Evolutionary conservation across 805 yeast species (phyloP).

Genomic region (Candida bentonensis): DNA sequence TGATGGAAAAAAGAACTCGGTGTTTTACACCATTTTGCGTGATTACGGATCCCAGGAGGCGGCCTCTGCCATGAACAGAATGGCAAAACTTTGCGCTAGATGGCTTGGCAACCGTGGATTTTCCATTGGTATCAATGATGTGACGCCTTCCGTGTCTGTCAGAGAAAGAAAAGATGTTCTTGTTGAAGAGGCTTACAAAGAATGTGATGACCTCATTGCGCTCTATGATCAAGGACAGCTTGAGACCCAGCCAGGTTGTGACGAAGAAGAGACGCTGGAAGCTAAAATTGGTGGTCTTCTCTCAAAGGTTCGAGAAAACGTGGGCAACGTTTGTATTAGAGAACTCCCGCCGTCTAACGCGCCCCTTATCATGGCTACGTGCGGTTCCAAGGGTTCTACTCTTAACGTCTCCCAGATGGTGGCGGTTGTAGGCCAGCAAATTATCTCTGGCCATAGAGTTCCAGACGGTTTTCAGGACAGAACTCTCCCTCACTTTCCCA

Average conservation of each 20-base stretch:
- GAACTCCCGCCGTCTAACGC: conserved; percentile 87
- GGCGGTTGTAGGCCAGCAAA: conserved; percentile 99
- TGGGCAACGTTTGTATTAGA: conserved; percentile 91
- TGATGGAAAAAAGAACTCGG: conserved; percentile 96
- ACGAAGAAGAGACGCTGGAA: conserved; percentile 95
- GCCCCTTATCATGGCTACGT: conserved; percentile 96
- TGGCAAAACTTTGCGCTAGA: conserved; percentile 98
- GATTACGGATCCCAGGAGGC: conserved; percentile 97
- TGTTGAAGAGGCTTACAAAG: conserved; percentile 80
- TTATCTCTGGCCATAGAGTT: conserved; percentile 96
- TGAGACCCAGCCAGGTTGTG: conserved; percentile 98
- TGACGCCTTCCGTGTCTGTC: conserved; percentile 77
- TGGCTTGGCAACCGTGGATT: conserved; percentile 91
- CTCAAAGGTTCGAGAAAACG: conserved; percentile 97
- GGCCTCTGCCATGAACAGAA: conserved; percentile 90
- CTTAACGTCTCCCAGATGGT: conserved; percentile 98
- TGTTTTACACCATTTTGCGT: conserved; percentile 84
- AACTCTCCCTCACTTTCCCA: conserved; percentile 91
- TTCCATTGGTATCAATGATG: conserved; percentile 94
- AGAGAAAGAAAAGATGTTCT: conserved; percentile 66
- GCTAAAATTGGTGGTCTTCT: conserved; percentile 93
- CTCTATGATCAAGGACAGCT: conserved; percentile 69
- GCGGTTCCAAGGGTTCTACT: conserved; percentile 98
- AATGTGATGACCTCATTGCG: conserved; percentile 82
- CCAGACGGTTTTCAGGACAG: conserved; percentile 99